phyloP scores from a whole-genome alignment of 306 rosid genomes.

The Hippophae tibetana region DNA sequence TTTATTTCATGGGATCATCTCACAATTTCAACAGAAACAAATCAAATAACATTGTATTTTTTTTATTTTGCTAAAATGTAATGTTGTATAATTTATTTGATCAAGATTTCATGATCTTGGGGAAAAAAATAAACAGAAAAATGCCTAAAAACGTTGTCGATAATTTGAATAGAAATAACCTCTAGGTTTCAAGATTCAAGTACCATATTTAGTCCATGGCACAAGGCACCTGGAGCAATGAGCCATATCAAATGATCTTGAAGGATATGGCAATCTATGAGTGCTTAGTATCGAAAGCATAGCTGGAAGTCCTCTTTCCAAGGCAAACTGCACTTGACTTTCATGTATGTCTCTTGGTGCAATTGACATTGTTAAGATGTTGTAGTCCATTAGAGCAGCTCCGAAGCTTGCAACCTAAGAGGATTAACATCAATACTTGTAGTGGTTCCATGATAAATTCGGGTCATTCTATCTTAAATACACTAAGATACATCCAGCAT shows the following conservation, averaged over 20 bases:
- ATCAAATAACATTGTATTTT: no score
- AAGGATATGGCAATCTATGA: slow-evolving; percentile 45
- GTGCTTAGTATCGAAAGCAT: slow-evolving; percentile 47
- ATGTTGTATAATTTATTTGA: background rate
- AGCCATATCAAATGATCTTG: slow-evolving; percentile 51
- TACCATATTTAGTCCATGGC: slow-evolving; percentile 48
- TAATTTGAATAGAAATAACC: background rate
- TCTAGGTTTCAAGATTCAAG: background rate
- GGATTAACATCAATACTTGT: background rate
- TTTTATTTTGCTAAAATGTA: no score
- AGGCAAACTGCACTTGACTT: slow-evolving; percentile 44
- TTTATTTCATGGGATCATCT: no score
- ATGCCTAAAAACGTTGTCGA: background rate
- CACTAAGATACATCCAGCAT: no score
- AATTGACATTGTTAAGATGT: slow-evolving; percentile 44
- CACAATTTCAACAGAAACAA: no score
- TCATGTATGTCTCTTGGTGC: slow-evolving; percentile 52
- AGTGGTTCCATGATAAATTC: background rate
- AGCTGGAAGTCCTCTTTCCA: slow-evolving; percentile 65
- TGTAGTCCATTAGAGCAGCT: slow-evolving; percentile 36
- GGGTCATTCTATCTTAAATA: background rate
- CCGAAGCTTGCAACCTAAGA: slow-evolving; percentile 60
- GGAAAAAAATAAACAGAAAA: background rate
- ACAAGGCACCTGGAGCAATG: slow-evolving; percentile 65
- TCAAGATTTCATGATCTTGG: background rate